Conservation (phyloP, 176 grass and related monocot genomes). For the Phoenix roebelenii region DNA sequence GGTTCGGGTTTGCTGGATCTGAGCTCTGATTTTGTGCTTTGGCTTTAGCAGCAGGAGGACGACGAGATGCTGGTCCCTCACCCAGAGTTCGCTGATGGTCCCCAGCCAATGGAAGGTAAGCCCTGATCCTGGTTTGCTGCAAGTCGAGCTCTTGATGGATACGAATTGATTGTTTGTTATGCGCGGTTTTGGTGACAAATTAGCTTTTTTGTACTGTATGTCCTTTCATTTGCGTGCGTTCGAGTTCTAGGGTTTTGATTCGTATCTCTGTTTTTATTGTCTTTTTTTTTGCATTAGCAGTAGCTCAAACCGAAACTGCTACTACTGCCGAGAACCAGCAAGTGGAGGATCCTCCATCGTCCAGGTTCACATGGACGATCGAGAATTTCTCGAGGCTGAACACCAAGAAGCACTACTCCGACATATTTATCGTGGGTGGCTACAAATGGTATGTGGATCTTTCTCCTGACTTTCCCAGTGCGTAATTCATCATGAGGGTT, state of each 20-base stretch:
- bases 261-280: conserved; percentile 1
- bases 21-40: conserved; percentile 15
- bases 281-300: conserved; percentile 13
- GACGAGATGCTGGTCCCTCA: conserved; percentile 79
- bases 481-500: background rate
- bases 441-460: conserved; percentile 58
- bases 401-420: conserved; percentile 74
- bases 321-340: conserved; percentile 74
- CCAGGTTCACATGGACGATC: conserved; percentile 80
- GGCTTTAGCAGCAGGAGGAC: conserved; percentile 47
- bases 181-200: no score
- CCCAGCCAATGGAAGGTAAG: conserved; percentile 91
- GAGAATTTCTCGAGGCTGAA: conserved; percentile 62
- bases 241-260: conserved; percentile 2
- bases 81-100: conserved; percentile 45
- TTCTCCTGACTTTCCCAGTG: background rate
- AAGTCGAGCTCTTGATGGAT: no score
- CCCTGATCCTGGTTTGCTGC: background rate
- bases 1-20: conserved; percentile 42
- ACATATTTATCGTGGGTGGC: conserved; percentile 52
- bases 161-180: no score
- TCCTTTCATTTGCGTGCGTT: conserved; percentile 14
- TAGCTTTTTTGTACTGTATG: background rate
- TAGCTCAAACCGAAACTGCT: conserved; percentile 48
- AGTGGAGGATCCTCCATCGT: conserved; percentile 51